Conservation (phyloP, 768 basidiomycete genomes). For the Leccinum subgranulosum region DNA sequence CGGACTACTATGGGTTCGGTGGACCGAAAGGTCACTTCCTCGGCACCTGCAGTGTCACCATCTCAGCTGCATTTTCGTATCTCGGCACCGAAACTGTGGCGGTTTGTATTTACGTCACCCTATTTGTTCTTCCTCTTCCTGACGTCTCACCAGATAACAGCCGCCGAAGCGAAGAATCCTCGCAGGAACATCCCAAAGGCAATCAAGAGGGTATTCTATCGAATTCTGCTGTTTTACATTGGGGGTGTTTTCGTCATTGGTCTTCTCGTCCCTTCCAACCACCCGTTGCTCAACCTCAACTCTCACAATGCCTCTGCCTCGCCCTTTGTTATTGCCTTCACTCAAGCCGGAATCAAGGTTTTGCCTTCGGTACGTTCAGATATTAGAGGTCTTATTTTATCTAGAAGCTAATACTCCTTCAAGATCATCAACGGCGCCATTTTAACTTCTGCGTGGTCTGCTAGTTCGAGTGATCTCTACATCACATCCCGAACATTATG, state of each 20-base stretch:
- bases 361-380: constrained; percentile 42
- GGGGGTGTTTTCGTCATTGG: constrained; percentile 46
- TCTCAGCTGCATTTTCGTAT: constrained; percentile 58
- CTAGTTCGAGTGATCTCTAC: constrained; percentile 40
- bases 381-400: background rate
- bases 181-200: constrained; percentile 39
- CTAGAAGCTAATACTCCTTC: background rate
- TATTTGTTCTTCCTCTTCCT: background rate
- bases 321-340: constrained; percentile 58
- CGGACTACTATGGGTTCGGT: constrained; percentile 35
- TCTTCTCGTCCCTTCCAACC: constrained; percentile 47
- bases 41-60: constrained; percentile 50
- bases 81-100: constrained; percentile 55
- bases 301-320: constrained; percentile 42
- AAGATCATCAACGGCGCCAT: constrained; percentile 40
- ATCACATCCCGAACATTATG: constrained; percentile 38
- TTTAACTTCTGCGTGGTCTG: constrained; percentile 44
- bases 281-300: constrained; percentile 39
- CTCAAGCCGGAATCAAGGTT: constrained; percentile 53
- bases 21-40: constrained; percentile 52
- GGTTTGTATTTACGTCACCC: constrained; percentile 19
- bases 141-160: constrained; percentile 32
- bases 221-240: constrained; percentile 37
- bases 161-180: constrained; percentile 51
- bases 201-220: constrained; percentile 43